A percentile compares a stretch with the other conserved stretches of the same genome.
phyloP scores from a whole-genome alignment of 192 early-diverging fungal genomes.

The Coemansia sp. region DNA sequence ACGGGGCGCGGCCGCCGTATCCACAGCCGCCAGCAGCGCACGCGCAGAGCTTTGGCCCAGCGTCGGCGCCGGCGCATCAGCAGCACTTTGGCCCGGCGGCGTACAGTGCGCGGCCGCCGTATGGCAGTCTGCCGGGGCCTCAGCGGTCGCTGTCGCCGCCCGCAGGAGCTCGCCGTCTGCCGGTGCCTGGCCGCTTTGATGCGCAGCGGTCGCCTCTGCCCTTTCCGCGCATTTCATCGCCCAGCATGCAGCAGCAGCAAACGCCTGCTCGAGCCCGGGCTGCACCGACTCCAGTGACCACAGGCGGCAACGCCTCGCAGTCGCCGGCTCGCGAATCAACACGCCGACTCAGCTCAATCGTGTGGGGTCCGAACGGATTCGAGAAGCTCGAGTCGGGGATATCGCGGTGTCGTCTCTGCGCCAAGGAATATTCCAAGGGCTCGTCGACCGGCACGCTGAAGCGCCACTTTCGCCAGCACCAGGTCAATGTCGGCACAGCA shows the following conservation, averaged over 20 bases:
- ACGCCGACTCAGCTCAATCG: conserved; percentile 52
- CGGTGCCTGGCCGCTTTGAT: conserved; percentile 23
- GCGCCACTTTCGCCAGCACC: conserved; percentile 52
- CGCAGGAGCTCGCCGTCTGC: conserved; percentile 17
- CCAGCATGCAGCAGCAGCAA: conserved; percentile 25
- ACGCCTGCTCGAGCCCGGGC: background rate
- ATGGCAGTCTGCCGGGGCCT: conserved; percentile 15
- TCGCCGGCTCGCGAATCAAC: conserved; percentile 52
- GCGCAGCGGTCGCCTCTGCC: conserved; percentile 39
- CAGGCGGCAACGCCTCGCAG: conserved; percentile 26
- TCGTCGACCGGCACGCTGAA: conserved; percentile 55
- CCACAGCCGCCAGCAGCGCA: conserved; percentile 11
- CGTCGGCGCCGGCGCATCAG: conserved; percentile 41
- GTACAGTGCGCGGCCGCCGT: conserved; percentile 16
- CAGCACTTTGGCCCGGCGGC: conserved; percentile 25
- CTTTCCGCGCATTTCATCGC: conserved; percentile 52
- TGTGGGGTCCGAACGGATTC: conserved; percentile 52
- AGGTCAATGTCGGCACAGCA: conserved; percentile 34
- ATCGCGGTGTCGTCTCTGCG: conserved; percentile 51
- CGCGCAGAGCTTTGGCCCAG: conserved; percentile 20
- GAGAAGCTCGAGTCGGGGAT: conserved; percentile 52
- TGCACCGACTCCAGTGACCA: conserved; percentile 1
- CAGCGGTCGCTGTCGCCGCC: conserved; percentile 43
- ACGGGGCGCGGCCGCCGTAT: conserved; percentile 1
- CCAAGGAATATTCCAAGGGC: conserved; percentile 53